Evolutionary conservation across 495 filamentous ascomycete genomes (phyloP).

Genomic region (Venustampulla echinocandica): DNA sequence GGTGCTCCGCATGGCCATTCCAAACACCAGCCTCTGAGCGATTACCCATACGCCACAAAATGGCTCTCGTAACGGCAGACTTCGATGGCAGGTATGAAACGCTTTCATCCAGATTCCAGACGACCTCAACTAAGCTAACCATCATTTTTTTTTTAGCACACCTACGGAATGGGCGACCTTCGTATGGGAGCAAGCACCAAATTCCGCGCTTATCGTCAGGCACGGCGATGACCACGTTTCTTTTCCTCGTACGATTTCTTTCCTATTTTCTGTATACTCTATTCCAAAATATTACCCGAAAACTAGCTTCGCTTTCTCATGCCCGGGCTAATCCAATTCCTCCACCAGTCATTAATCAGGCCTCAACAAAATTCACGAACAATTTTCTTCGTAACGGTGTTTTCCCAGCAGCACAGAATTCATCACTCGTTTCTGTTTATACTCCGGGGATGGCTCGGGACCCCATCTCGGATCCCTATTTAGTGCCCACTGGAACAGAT

Average conservation of each 20-base stretch:
- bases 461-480: neutral
- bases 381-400: neutral
- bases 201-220: neutral
- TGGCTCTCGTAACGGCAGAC: neutral
- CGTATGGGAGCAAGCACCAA: neutral
- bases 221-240: conserved; percentile 3
- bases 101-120: neutral
- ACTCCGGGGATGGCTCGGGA: neutral
- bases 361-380: conserved; percentile 2
- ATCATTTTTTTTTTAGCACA: neutral
- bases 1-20: neutral
- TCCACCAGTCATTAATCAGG: neutral
- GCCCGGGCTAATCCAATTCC: neutral
- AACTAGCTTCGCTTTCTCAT: neutral
- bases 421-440: neutral
- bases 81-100: neutral
- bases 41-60: neutral
- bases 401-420: neutral
- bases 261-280: neutral
- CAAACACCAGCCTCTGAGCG: neutral
- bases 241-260: neutral
- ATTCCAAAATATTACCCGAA: neutral
- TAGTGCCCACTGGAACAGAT: conserved; percentile 3
- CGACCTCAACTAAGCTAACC: neutral
- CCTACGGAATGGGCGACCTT: neutral